Evolutionary conservation across 202 grass and related monocot species (phyloP).

Genomic region (Panicum virgatum): DNA sequence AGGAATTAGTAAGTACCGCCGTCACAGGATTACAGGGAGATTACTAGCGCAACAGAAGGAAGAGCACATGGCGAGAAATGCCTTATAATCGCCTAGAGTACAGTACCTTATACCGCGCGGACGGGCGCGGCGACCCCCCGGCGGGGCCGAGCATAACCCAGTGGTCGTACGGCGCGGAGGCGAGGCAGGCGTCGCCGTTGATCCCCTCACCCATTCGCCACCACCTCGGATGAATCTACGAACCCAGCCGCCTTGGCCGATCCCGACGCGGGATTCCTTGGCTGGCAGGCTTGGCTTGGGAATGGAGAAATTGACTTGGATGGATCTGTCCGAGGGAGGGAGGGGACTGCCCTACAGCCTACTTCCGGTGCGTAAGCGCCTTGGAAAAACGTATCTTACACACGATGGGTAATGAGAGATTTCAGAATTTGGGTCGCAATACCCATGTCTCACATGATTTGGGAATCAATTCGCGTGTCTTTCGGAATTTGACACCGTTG

Average conservation of each 20-base stretch:
- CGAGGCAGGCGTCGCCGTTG: slow-evolving; percentile 35
- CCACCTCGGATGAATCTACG: not conserved
- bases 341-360: too few relatives aligned
- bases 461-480: too few relatives aligned
- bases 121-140: slow-evolving; percentile 31
- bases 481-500: too few relatives aligned
- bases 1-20: not conserved
- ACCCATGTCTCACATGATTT: too few relatives aligned
- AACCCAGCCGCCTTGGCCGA: not conserved
- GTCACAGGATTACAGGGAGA: not conserved
- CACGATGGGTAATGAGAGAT: not conserved
- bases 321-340: not conserved
- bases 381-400: not conserved
- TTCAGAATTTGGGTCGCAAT: too few relatives aligned
- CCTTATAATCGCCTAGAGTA: not conserved
- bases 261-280: not conserved
- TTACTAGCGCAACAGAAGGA: not conserved
- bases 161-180: slow-evolving; percentile 47
- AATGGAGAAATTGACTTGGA: not conserved
- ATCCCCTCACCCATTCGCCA: slow-evolving; percentile 38
- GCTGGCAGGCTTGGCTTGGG: not conserved
- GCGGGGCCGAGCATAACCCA: slow-evolving; percentile 41
- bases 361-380: not conserved
- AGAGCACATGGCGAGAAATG: too few relatives aligned
- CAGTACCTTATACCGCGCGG: slow-evolving; percentile 51